Base-by-base conservation (phyloP, 805 yeast species). In the Candida gorgasii region DNA sequence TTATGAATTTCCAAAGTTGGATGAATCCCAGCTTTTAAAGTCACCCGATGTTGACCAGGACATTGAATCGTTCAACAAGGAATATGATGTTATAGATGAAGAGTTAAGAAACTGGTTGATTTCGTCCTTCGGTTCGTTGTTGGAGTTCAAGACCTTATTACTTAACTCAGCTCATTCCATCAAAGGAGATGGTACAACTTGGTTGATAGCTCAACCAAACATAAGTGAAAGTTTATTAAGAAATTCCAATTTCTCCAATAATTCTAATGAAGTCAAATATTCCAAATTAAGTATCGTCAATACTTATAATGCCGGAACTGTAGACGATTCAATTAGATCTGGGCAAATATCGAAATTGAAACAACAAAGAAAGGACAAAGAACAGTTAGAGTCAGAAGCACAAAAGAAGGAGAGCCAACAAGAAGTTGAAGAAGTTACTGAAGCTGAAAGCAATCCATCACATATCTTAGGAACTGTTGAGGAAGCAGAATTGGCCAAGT, bases 241-340 rank as follows among this genome's bases (percentile, higher is more conserved):
- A 31, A 39, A 43, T 13, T 51, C 48, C 14, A 34, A 47, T 34
- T 32, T 24, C 15, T 29, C 40, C 11, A 42, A 38, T 8, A 44
- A 43, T 12, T 28, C 42, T 9, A 43, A 37, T 34, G 44, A 41
- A 19, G 42, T 46, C 5, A 49, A 35, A 34, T 52, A 48, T 36
- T 78, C 77, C 43, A 67, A 73, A 23, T 72, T 93, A 53, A 82
- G 79, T 39, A 69, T 93, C 7, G 65, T 87, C 43, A 86, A 89
- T 63, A 84, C 96, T n/a, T 89, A 89, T 65, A 89, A 88, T 57
- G 82, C 90, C 5, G 98, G 98, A 4, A 75, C 87, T 5, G 95
- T 96, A 22, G 83, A 82, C 52, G 76, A 70, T 52, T 78, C 83
- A 36, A 58, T 76, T 36, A 68, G 77, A 61, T 72, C 74, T 40